Conservation (phyloP, 2,329 filamentous ascomycete species). For the Colletotrichum simmondsii region DNA sequence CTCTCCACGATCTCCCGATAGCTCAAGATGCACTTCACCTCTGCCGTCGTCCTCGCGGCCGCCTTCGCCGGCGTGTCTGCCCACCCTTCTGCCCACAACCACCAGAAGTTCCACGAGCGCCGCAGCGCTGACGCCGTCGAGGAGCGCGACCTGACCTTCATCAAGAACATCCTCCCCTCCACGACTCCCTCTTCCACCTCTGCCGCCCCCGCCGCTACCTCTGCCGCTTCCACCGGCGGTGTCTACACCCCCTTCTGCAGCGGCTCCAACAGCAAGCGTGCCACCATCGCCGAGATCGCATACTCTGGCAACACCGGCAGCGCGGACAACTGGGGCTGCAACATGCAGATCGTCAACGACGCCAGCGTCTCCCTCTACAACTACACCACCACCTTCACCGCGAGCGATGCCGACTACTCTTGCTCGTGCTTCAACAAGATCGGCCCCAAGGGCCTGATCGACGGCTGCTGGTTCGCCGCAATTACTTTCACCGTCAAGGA, state of each 20-base stretch:
- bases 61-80: constrained; percentile 52
- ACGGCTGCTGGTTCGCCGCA: constrained; percentile 60
- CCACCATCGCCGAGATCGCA: constrained; percentile 57
- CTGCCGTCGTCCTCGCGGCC: constrained; percentile 50
- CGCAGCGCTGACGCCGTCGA: constrained; percentile 14
- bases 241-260: constrained; percentile 44
- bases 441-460: constrained; percentile 52
- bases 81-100: constrained; percentile 51
- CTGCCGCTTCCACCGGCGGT: constrained; percentile 44
- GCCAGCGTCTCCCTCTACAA: constrained; percentile 52
- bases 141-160: constrained; percentile 25
- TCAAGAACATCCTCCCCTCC: constrained; percentile 19
- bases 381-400: constrained; percentile 55
- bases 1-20: not conserved
- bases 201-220: constrained; percentile 39
- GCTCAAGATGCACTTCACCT: constrained; percentile 55
- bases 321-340: constrained; percentile 58
- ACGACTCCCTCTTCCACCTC: not conserved
- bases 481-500: constrained; percentile 53
- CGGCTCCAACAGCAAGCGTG: constrained; percentile 54
- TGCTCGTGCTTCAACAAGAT: constrained; percentile 66
- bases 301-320: constrained; percentile 60
- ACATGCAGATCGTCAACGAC: constrained; percentile 57
- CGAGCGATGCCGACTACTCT: constrained; percentile 46
- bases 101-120: constrained; percentile 43